Evolutionary conservation across 352 stramenopile species (phyloP).

Genomic region (Hyaloperonospora brassicae): DNA sequence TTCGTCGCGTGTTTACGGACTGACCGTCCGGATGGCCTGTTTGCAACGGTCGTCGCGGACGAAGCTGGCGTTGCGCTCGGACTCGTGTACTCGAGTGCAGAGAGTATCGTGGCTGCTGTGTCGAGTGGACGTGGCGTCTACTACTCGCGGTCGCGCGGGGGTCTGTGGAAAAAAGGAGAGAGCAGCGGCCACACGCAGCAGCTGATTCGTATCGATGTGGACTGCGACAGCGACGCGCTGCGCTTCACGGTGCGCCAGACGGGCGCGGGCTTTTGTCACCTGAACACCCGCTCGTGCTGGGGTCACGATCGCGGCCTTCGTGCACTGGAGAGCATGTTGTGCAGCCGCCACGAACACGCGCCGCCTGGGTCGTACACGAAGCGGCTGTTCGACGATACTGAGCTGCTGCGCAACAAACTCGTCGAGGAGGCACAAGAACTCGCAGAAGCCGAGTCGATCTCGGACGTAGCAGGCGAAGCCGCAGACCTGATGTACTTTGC

Average conservation of each 20-base stretch:
- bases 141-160: constrained; percentile 88
- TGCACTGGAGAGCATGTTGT: constrained; percentile 86
- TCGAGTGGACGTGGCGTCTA: constrained; percentile 88
- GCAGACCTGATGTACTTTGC: constrained; percentile 96
- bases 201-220: constrained; percentile 88
- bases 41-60: constrained; percentile 91
- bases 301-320: constrained; percentile 78
- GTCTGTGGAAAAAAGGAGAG: constrained; percentile 94
- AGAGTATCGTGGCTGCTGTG: constrained; percentile 88
- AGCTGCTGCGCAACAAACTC: constrained; percentile 92
- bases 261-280: constrained; percentile 66
- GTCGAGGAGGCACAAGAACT: constrained; percentile 95
- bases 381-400: constrained; percentile 89
- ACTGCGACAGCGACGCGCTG: constrained; percentile 94
- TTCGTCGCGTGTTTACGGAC: constrained; percentile 83
- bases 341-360: constrained; percentile 77
- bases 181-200: constrained; percentile 91
- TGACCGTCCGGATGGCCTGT: constrained; percentile 87
- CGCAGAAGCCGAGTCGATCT: constrained; percentile 71
- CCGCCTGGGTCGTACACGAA: constrained; percentile 95
- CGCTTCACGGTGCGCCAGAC: constrained; percentile 91
- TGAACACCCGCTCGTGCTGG: constrained; percentile 93
- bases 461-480: constrained; percentile 90
- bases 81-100: constrained; percentile 91
- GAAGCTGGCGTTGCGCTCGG: constrained; percentile 82